These are phyloP conservation scores for Cutaneotrichosporon sp. DNA, from an alignment of 1,284 basidiomycete genomes.

Conservation along the genomic window DNA sequence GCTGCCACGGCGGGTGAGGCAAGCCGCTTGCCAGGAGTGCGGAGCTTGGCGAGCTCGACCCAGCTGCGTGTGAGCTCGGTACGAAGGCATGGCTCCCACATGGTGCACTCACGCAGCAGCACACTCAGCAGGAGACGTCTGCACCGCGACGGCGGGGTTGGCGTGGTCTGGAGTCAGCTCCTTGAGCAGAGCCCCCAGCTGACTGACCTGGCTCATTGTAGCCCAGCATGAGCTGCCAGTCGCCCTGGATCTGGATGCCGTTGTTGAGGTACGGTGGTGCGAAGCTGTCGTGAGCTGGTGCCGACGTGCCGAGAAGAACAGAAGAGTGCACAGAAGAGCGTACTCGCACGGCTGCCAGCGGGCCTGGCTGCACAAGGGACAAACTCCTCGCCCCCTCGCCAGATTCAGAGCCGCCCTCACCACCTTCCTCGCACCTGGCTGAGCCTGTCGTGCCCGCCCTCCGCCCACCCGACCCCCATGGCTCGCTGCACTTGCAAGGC, in stretches of 20 bases:
- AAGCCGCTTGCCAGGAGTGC: slow-evolving; percentile 31
- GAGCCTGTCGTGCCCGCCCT: too few species aligned
- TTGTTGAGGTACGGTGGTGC: slow-evolving; percentile 41
- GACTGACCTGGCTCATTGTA: slow-evolving; percentile 50
- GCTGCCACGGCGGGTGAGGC: slow-evolving; percentile 44
- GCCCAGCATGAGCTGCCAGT: slow-evolving; percentile 38
- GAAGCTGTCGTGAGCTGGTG: slow-evolving; percentile 34
- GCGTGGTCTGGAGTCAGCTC: slow-evolving; percentile 32
- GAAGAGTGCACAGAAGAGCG: background rate
- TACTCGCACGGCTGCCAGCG: background rate
- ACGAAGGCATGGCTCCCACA: too few species aligned
- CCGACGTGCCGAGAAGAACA: background rate
- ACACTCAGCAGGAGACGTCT: slow-evolving; percentile 29
- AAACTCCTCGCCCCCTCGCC: background rate
- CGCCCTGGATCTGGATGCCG: slow-evolving; percentile 31
- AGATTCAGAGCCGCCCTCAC: background rate
- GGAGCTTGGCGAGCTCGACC: slow-evolving; percentile 34
- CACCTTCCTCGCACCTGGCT: too few species aligned
- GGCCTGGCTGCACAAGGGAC: background rate
- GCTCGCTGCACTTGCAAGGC: too few species aligned
- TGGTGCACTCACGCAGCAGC: slow-evolving; percentile 30
- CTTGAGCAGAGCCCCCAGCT: background rate
- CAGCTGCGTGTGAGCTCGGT: slow-evolving; percentile 29
- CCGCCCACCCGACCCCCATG: too few species aligned
- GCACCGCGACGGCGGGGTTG: slow-evolving; percentile 33